Base-by-base conservation (phyloP, 495 filamentous ascomycete genomes). In the Hyaloscypha variabilis region DNA sequence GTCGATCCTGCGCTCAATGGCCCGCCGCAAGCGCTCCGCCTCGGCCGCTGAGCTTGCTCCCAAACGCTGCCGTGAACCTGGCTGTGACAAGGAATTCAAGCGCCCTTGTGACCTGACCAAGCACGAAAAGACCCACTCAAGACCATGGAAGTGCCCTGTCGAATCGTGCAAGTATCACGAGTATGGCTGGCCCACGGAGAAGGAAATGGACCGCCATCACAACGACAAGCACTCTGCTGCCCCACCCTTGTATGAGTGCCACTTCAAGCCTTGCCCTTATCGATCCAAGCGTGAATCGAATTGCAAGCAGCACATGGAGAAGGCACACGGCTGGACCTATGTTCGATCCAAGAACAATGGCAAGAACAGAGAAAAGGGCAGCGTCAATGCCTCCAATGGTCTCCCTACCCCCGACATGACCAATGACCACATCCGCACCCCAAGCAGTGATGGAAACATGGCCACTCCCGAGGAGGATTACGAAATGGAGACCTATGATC, bases 241-340 rank as follows among this genome's bases (percentile, higher is more conserved):
- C 34, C 92, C 95, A 4, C 78, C 83, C 17, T 82, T 93, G 79
- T 97, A 83, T 76, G 85, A 89, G 72, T 99, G 95, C 78, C 77
- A 85, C n/a, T 97, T 86, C 77, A 80, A 86, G 66, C 90, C 90
- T 23, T 99, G 95, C 83, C 85, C 90, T 0, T 99, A 98, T 78
- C 87, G 91, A 71, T 97, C 93, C 51, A 97, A 97, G 82, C 89
- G 95, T 29, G 91, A 97, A 79, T 95, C 91, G 75, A 99, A 99
- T 78, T 96, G 93, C 86, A 98, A 98, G 77, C 95, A 99, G 77
- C 95, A 99, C 77, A 99, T 99, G 95, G 95, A 99, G 80, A 99
- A 98, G 76, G 88, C 93, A 0, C 95, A 99, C 71, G 88, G 88
- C 51, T 98, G 92, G 88, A 81, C 82, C 4, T 99, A 99, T 67